Base-by-base conservation (phyloP, 345 rosid species). In the Schrenkiella parvula region DNA sequence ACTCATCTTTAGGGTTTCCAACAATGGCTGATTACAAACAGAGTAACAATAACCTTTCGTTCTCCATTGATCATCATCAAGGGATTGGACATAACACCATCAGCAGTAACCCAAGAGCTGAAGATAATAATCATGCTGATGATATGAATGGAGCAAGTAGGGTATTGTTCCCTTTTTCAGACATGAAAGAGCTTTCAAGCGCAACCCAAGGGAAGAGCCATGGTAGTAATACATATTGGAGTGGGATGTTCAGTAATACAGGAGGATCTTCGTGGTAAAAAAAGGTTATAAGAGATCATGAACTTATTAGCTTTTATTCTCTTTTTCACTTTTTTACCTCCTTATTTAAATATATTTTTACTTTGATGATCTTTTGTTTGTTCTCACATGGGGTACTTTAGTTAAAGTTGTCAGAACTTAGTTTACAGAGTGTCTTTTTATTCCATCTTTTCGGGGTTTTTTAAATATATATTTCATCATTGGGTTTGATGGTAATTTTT, bases 311-410 rank as follows among this genome's bases (percentile, higher is more conserved):
- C 34, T 10, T 67, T 26, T 38, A 29, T 50, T 51, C 37, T 58
- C 48, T 53, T 62, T 59, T 41, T 61, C 51, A 32, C 57, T 6
- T 51, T 65, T 46, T 42, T 39, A 71, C 53, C 56, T 64, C 31
- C 31, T 66, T 59, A 17, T 68, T 67, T 25, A 52, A 66, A 32
- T 67, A 58, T 67, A 39, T 12, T 51, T 75, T 68, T 68, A 61
- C 79, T 75, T 68, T 68, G 58, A 68, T 68, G 79, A 68, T 75
- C 70, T 59, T 46, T 57, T 38, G 25, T 57, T 76, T 70, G 53
- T 75, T 75, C 65, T 76, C 79, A 76, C 79, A 76, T 76, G 79
- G 75, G 75, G 53, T 54, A 55, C 79, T 76, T 76, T 76, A 76
- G 70, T 61, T 76, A 76, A 76, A 76, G 79, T 46, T 76, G 75